phyloP scores from a whole-genome alignment of 257 asterid genomes.

The Marsdenia floribunda region DNA sequence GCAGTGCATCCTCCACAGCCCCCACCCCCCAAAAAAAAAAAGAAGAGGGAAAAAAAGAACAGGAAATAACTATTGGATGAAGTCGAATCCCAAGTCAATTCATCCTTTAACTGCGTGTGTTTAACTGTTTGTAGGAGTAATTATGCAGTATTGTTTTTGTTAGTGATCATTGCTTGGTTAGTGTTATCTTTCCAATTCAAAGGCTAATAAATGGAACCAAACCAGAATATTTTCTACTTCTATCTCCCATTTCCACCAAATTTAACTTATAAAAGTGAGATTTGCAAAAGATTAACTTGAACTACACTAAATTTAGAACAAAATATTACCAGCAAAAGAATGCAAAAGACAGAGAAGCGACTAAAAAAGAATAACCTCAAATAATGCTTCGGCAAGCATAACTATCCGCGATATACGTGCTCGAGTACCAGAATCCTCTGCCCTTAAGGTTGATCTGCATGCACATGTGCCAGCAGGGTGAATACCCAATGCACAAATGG shows the following conservation, averaged over 20 bases:
- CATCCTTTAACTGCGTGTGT: too few relatives aligned
- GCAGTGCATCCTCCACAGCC: neutral
- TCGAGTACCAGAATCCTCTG: conserved; percentile 52
- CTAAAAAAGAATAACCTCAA: conserved; percentile 57
- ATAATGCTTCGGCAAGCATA: conserved; percentile 93
- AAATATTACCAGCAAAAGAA: neutral
- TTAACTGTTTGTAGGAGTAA: neutral
- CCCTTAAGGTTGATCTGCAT: conserved; percentile 53
- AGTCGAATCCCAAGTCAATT: too few relatives aligned
- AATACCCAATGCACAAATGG: conserved; percentile 65
- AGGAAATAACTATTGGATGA: too few relatives aligned
- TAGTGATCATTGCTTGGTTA: neutral
- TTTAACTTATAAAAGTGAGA: neutral
- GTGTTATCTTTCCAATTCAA: neutral
- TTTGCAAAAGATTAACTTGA: neutral
- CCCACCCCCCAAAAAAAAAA: too few relatives aligned
- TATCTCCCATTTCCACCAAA: neutral
- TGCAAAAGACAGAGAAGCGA: neutral
- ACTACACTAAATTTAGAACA: neutral
- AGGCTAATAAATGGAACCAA: neutral
- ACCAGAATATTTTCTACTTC: neutral
- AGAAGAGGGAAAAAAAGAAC: too few relatives aligned
- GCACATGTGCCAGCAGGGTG: conserved; percentile 74
- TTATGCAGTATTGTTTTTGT: neutral
- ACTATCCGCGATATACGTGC: conserved; percentile 83